phyloP scores from a whole-genome alignment of 1,139 yeast genomes.

The Zygosaccharomyces sapae region DNA sequence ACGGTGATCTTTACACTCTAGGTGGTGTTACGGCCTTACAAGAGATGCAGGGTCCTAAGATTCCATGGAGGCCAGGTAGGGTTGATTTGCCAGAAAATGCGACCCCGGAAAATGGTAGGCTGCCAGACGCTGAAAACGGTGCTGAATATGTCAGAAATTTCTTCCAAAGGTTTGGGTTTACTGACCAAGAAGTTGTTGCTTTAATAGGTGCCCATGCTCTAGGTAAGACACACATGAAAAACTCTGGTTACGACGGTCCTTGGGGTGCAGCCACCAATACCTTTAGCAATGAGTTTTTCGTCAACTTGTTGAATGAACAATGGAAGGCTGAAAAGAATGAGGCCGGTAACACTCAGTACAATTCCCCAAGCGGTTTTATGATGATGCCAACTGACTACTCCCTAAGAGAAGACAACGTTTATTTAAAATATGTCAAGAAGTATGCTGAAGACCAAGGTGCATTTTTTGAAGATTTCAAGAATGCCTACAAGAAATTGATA shows the following conservation, averaged over 20 bases:
- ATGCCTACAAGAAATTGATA: constrained; percentile 63
- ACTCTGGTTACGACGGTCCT: constrained; percentile 84
- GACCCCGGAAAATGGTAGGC: constrained; percentile 65
- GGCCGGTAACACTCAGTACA: constrained; percentile 66
- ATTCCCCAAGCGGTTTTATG: constrained; percentile 75
- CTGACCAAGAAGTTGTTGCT: constrained; percentile 81
- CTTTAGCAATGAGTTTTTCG: constrained; percentile 77
- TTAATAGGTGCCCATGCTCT: constrained; percentile 85
- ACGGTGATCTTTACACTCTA: constrained; percentile 86
- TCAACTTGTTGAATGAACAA: constrained; percentile 59
- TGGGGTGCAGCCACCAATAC: constrained; percentile 90
- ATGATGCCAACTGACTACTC: constrained; percentile 88
- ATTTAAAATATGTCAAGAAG: constrained; percentile 59
- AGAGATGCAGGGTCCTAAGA: constrained; percentile 81
- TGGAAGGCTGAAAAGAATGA: constrained; percentile 78
- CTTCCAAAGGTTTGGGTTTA: constrained; percentile 69
- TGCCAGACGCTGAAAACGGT: constrained; percentile 77
- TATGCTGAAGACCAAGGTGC: constrained; percentile 68
- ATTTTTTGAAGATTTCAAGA: constrained; percentile 69
- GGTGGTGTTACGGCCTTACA: constrained; percentile 85
- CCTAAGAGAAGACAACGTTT: constrained; percentile 60
- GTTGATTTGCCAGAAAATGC: constrained; percentile 45
- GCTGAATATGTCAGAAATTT: constrained; percentile 64
- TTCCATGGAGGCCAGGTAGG: constrained; percentile 86
- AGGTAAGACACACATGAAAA: constrained; percentile 66